These are phyloP conservation scores for Claviceps maximensis DNA, from an alignment of 2,329 filamentous ascomycete genomes.

Conservation along the genomic window DNA sequence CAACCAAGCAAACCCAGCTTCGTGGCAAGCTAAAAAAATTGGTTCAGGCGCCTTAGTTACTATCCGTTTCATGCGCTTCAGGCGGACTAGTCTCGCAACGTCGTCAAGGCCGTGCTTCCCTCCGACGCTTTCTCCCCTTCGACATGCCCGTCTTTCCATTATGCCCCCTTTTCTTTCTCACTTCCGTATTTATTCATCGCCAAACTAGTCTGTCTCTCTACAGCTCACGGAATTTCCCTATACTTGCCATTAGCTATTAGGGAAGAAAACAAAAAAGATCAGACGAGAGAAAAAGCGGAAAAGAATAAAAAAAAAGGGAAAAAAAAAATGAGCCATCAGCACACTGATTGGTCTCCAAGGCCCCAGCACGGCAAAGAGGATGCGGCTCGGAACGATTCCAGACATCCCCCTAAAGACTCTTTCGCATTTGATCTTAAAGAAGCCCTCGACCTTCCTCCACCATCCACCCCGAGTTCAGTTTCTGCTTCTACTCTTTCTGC, in stretches of 20 bases:
- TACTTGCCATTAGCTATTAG: neutral
- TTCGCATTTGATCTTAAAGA: constrained; percentile 7
- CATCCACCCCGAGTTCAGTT: constrained; percentile 3
- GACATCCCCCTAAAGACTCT: constrained; percentile 2
- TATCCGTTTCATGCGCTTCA: neutral
- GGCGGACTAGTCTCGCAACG: neutral
- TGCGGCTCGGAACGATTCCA: neutral
- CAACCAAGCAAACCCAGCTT: neutral
- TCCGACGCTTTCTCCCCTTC: neutral
- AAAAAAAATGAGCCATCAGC: constrained; percentile 5
- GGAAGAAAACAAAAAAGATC: too few relatives aligned
- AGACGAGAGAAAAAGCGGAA: neutral
- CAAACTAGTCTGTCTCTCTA: neutral
- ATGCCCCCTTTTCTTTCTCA: neutral
- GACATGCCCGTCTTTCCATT: neutral
- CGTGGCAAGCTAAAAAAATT: neutral
- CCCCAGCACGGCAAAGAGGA: neutral
- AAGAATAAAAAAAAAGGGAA: neutral
- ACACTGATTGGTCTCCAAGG: constrained; percentile 1
- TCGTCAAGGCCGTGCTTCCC: neutral
- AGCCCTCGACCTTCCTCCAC: constrained; percentile 4
- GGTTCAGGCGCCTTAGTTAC: neutral
- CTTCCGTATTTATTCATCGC: neutral
- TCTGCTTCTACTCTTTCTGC: constrained; percentile 4
- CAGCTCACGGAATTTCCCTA: neutral